phyloP scores from a whole-genome alignment of 495 filamentous ascomycete species.

The Penicillium cataractarum region DNA sequence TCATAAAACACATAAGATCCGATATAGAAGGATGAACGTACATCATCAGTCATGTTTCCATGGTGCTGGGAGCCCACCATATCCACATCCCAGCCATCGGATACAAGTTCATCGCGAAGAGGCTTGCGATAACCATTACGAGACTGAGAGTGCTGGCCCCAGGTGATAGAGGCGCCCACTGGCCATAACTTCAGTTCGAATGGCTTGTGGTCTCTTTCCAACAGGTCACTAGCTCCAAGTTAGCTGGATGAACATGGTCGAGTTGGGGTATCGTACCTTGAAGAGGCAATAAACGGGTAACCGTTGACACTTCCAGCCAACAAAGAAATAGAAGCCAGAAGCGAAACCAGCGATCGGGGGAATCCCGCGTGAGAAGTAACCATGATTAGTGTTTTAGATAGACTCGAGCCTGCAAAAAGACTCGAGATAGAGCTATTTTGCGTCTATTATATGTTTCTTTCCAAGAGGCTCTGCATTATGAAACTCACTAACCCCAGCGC shows the following conservation, averaged over 20 bases:
- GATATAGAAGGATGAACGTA: not conserved
- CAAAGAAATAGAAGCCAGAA: not conserved
- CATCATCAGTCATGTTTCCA: not conserved
- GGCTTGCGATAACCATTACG: slow-evolving; percentile 1
- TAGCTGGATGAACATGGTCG: not conserved
- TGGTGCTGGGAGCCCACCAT: not conserved
- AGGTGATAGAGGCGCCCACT: not conserved
- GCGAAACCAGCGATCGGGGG: not conserved
- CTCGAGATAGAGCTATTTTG: not conserved
- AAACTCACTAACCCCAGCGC: not conserved
- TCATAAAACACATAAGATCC: not conserved
- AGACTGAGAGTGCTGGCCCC: slow-evolving; percentile 1
- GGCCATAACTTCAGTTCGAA: not conserved
- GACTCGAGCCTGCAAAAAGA: not conserved
- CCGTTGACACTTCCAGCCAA: not conserved
- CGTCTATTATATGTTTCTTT: not conserved
- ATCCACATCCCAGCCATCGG: not conserved
- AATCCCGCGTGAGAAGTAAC: not conserved
- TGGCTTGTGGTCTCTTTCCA: not conserved
- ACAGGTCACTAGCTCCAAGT: not conserved
- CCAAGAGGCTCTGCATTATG: not conserved
- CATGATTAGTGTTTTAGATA: not conserved
- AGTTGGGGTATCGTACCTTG: not conserved
- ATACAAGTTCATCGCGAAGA: not conserved
- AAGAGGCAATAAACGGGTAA: not conserved